phyloP scores from a whole-genome alignment of 2,329 filamentous ascomycete species.

The Lasiodiplodia sp. region DNA sequence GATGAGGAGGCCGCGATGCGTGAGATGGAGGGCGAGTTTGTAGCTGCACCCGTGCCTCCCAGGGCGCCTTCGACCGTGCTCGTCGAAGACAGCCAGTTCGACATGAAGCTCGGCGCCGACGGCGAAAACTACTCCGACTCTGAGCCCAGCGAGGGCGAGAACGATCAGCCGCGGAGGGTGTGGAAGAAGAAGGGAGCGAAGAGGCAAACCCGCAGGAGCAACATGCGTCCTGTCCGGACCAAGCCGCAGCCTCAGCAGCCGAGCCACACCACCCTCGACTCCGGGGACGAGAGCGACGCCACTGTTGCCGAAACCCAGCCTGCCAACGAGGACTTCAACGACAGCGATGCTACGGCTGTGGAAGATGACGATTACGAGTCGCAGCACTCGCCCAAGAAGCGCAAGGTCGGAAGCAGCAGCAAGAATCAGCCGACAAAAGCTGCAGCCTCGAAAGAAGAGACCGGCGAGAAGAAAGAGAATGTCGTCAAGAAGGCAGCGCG shows the following conservation, averaged over 20 bases:
- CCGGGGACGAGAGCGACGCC: constrained; percentile 35
- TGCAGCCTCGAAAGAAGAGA: constrained; percentile 38
- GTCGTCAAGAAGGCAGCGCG: constrained; percentile 48
- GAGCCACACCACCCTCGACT: constrained; percentile 47
- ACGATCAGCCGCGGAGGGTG: constrained; percentile 63
- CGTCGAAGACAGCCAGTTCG: constrained; percentile 53
- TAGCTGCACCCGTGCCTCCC: constrained; percentile 37
- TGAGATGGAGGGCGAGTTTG: constrained; percentile 67
- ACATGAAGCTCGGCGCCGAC: constrained; percentile 56
- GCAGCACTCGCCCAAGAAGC: constrained; percentile 28
- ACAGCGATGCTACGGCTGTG: constrained; percentile 44
- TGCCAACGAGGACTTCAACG: constrained; percentile 4
- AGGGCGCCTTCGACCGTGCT: constrained; percentile 43
- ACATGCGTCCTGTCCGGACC: constrained; percentile 51
- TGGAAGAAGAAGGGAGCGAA: constrained; percentile 89
- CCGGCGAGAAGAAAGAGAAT: constrained; percentile 35
- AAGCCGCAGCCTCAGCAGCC: constrained; percentile 28
- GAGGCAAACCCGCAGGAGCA: constrained; percentile 73
- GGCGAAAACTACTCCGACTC: constrained; percentile 59
- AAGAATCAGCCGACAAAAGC: constrained; percentile 29
- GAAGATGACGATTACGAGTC: constrained; percentile 38
- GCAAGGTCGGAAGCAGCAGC: neutral
- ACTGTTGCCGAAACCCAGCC: constrained; percentile 49
- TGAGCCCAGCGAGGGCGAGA: constrained; percentile 64
- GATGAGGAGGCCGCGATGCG: constrained; percentile 77